Evolutionary conservation across 148 eudicot genomes (phyloP).

Genomic region (Heliosperma pusillum): DNA sequence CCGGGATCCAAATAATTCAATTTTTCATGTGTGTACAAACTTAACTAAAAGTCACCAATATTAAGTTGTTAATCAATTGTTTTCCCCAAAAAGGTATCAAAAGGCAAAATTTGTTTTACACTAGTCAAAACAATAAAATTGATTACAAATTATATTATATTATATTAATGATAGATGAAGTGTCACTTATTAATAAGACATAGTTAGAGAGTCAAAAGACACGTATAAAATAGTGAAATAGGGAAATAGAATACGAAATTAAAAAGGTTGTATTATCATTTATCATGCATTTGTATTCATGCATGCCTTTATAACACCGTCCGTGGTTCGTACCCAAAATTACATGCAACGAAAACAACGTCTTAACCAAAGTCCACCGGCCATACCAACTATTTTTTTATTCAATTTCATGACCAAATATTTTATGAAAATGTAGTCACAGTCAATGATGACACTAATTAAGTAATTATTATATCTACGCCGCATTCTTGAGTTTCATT

Average conservation of each 20-base stretch:
- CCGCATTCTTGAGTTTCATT: background rate
- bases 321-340: slow-evolving; percentile 13
- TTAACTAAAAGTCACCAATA: background rate
- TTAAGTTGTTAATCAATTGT: background rate
- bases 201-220: no score
- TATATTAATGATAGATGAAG: background rate
- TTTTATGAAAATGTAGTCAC: no score
- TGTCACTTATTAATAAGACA: background rate
- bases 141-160: no score
- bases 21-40: background rate
- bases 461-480: background rate
- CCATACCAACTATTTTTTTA: slow-evolving; percentile 6
- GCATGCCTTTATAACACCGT: slow-evolving; percentile 19
- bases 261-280: no score
- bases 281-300: background rate
- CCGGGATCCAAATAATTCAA: background rate
- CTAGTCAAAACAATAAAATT: background rate
- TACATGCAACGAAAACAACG: slow-evolving; percentile 13
- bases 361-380: slow-evolving; percentile 11
- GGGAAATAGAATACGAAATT: no score
- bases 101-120: slow-evolving; percentile 15
- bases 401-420: background rate
- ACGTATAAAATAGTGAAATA: no score
- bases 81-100: background rate
- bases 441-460: background rate